Evolutionary conservation across 805 yeast genomes (phyloP).

Genomic region (Ogataea minuta): DNA sequence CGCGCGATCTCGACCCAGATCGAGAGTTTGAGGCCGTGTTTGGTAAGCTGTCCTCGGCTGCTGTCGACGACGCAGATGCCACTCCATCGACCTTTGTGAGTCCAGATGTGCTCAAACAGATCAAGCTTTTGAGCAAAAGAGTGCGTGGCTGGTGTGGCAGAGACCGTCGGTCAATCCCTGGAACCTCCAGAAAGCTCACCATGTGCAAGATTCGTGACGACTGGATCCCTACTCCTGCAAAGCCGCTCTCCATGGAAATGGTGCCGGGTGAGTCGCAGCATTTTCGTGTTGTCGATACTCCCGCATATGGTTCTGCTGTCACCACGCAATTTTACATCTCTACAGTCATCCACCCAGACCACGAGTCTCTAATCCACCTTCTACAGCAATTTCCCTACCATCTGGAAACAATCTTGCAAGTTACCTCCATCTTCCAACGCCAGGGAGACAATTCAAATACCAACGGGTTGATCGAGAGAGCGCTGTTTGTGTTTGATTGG

Average conservation of each 20-base stretch:
- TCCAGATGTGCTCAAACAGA: constrained; percentile 65
- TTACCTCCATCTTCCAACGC: constrained; percentile 67
- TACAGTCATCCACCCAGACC: constrained; percentile 73
- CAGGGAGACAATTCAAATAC: constrained; percentile 76
- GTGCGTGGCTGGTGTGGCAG: constrained; percentile 85
- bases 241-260: constrained; percentile 61
- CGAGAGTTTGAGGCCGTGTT: constrained; percentile 67
- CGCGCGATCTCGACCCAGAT: constrained; percentile 69
- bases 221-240: constrained; percentile 70
- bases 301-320: constrained; percentile 32
- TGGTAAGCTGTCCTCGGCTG: constrained; percentile 66
- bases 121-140: constrained; percentile 53
- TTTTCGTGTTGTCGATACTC: constrained; percentile 48
- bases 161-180: constrained; percentile 72
- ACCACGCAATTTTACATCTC: constrained; percentile 52
- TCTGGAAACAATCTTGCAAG: constrained; percentile 74
- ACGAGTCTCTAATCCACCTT: constrained; percentile 61
- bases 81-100: constrained; percentile 68
- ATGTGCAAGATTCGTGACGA: constrained; percentile 75
- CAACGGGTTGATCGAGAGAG: constrained; percentile 72
- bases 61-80: constrained; percentile 72
- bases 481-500: constrained; percentile 77
- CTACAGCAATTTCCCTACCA: constrained; percentile 69
- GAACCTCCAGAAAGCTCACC: constrained; percentile 62
- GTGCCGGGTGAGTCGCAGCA: constrained; percentile 40